Evolutionary conservation across 345 rosid genomes (phyloP).

Genomic region (Brassica nigra): DNA sequence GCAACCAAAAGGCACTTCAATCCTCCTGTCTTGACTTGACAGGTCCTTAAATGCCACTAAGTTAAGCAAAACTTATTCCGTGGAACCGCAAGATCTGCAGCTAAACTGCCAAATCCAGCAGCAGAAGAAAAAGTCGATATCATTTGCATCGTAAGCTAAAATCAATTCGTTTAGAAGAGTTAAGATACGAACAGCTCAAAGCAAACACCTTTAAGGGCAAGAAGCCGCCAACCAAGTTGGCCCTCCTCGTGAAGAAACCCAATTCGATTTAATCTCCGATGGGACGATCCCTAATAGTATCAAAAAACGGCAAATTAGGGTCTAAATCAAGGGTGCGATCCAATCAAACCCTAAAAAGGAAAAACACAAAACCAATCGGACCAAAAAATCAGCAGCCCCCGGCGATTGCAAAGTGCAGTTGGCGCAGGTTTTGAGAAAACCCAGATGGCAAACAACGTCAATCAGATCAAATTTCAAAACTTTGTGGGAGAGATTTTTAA

Average conservation of each 20-base stretch:
- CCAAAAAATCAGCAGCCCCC: slow-evolving; percentile 29
- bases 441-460: slow-evolving; percentile 19
- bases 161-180: not conserved
- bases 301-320: slow-evolving; percentile 35
- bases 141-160: slow-evolving; percentile 30
- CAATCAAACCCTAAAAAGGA: slow-evolving; percentile 52
- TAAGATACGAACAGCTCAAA: slow-evolving; percentile 23
- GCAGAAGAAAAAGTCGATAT: slow-evolving; percentile 26
- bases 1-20: slow-evolving; percentile 21
- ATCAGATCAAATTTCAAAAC: slow-evolving; percentile 21
- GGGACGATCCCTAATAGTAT: slow-evolving; percentile 43
- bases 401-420: slow-evolving; percentile 18
- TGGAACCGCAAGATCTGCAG: slow-evolving; percentile 13
- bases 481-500: slow-evolving; percentile 11
- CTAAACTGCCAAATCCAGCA: slow-evolving; percentile 34
- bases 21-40: slow-evolving; percentile 23
- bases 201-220: slow-evolving; percentile 21
- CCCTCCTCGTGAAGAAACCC: slow-evolving; percentile 13
- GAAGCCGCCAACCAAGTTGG: slow-evolving; percentile 35
- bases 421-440: slow-evolving; percentile 10
- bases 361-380: slow-evolving; percentile 7
- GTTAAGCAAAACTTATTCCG: not conserved
- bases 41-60: not conserved
- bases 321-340: slow-evolving; percentile 26
- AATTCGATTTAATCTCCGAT: slow-evolving; percentile 30